These are phyloP conservation scores for Brasilioporus rufonigricans DNA, from an alignment of 768 basidiomycete species.

Conservation along the genomic window DNA sequence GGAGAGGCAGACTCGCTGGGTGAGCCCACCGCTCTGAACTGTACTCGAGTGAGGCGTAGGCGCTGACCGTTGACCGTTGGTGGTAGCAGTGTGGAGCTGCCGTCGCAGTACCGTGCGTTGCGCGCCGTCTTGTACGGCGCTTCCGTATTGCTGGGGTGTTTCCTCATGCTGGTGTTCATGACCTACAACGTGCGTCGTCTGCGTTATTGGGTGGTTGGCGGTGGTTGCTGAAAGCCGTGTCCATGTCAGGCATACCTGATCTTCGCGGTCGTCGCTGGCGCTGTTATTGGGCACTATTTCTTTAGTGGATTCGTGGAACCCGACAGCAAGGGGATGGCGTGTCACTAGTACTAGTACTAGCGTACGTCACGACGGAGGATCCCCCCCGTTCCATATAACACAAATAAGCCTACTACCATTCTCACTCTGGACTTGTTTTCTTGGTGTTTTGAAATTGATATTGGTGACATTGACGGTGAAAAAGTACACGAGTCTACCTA, in stretches of 20 bases:
- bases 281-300: slow-evolving; percentile 78
- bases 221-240: not conserved
- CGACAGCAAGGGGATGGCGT: slow-evolving; percentile 72
- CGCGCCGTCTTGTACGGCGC: slow-evolving; percentile 73
- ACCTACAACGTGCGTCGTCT: slow-evolving; percentile 79
- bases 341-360: slow-evolving; percentile 50
- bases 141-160: slow-evolving; percentile 77
- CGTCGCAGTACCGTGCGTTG: slow-evolving; percentile 42
- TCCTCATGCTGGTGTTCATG: slow-evolving; percentile 96
- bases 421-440: too few relatives aligned
- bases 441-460: not conserved
- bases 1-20: slow-evolving; percentile 17
- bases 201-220: not conserved
- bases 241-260: slow-evolving; percentile 76
- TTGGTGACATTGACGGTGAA: not conserved
- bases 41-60: too few relatives aligned
- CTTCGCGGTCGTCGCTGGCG: slow-evolving; percentile 75
- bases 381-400: too few relatives aligned
- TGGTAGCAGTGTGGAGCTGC: not conserved
- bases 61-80: not conserved
- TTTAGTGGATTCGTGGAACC: slow-evolving; percentile 67
- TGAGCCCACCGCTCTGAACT: too few relatives aligned
- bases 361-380: not conserved
- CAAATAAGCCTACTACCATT: too few relatives aligned
- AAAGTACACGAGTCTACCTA: slow-evolving; percentile 20